Percentiles rank a stretch among this genome's conserved stretches.
These are phyloP conservation scores for Epipyxis sp. DNA, from an alignment of 108 stramenopile genomes.

Conservation along the genomic window DNA sequence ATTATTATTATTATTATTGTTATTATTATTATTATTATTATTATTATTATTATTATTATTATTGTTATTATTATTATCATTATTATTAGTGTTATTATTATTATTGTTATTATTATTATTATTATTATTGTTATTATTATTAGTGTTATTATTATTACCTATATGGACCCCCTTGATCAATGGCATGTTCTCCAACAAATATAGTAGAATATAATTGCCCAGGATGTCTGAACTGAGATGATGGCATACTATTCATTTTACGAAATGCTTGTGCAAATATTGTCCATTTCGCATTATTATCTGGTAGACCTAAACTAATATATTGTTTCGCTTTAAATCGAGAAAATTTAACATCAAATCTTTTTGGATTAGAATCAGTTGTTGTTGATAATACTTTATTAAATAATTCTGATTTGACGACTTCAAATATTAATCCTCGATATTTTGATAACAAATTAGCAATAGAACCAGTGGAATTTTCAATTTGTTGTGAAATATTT, in stretches of 20 bases:
- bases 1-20: too few species aligned
- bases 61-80: too few species aligned
- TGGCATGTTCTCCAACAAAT: constrained; percentile 54
- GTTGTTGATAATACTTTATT: constrained; percentile 35
- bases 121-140: too few species aligned
- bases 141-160: too few species aligned
- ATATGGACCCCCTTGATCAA: constrained; percentile 60
- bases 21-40: too few species aligned
- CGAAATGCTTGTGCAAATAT: constrained; percentile 58
- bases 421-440: constrained; percentile 44
- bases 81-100: too few species aligned
- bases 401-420: constrained; percentile 41
- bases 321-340: constrained; percentile 43
- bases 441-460: constrained; percentile 35
- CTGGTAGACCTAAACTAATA: constrained; percentile 32
- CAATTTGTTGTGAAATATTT: too few species aligned
- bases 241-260: constrained; percentile 51
- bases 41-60: too few species aligned
- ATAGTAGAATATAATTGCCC: constrained; percentile 52
- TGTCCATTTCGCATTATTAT: constrained; percentile 46
- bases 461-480: constrained; percentile 44
- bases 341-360: constrained; percentile 45
- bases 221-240: constrained; percentile 39
- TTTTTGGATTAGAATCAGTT: constrained; percentile 3
- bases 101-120: too few species aligned